Conservation (phyloP, 1,284 basidiomycete species). For the Singerocomus inundabilis region DNA sequence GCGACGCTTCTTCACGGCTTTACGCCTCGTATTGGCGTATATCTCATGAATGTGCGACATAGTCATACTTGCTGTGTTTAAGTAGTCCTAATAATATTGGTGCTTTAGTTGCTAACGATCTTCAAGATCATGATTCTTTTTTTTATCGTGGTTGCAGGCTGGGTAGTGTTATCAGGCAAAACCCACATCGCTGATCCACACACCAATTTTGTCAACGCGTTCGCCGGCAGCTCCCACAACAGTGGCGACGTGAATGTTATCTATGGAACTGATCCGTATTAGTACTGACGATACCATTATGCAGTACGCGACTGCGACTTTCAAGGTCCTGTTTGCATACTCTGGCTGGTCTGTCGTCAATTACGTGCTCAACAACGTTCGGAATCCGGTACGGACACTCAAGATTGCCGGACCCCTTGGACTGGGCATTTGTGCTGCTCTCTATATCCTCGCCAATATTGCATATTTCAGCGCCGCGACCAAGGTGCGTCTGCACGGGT, state of each 20-base stretch:
- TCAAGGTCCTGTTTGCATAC: conserved; percentile 58
- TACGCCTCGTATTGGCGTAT: conserved; percentile 43
- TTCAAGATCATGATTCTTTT: conserved; percentile 31
- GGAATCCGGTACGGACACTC: conserved; percentile 49
- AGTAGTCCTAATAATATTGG: background rate
- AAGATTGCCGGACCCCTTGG: conserved; percentile 56
- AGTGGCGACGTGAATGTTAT: conserved; percentile 39
- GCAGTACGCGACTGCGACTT: conserved; percentile 58
- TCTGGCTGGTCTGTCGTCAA: conserved; percentile 54
- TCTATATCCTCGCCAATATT: conserved; percentile 54
- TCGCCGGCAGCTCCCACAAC: conserved; percentile 47
- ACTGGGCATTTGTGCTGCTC: conserved; percentile 42
- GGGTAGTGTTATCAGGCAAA: conserved; percentile 51
- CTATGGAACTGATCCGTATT: background rate
- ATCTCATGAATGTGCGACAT: conserved; percentile 46
- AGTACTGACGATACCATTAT: background rate
- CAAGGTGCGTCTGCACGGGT: conserved; percentile 9
- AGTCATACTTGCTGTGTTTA: background rate
- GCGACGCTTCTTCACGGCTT: conserved; percentile 47
- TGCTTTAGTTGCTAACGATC: conserved; percentile 14
- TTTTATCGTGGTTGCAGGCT: conserved; percentile 36
- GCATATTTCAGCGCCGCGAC: conserved; percentile 46
- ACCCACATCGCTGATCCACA: conserved; percentile 43
- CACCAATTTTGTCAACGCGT: conserved; percentile 47
- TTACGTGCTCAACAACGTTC: conserved; percentile 56